Evolutionary conservation across 2,329 filamentous ascomycete species (phyloP).

Genomic region (Fusarium veterinarium): DNA sequence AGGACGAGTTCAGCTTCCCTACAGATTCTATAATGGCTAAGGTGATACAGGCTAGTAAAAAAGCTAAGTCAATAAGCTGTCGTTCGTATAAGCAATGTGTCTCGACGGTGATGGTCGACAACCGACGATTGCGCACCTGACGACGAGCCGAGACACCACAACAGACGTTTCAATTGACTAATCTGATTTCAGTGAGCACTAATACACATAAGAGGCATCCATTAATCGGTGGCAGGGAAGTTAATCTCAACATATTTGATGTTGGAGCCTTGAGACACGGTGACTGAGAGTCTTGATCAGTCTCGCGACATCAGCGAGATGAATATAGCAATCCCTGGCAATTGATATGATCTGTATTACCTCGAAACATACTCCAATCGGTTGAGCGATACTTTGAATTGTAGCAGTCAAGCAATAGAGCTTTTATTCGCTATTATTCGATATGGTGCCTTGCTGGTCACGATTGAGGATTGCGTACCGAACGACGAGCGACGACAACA

Average conservation of each 20-base stretch:
- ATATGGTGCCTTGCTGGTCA: neutral
- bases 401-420: accelerated
- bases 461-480: neutral
- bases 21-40: accelerated
- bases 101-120: neutral
- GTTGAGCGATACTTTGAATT: accelerated
- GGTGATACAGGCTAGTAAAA: too few species aligned
- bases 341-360: accelerated
- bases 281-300: neutral
- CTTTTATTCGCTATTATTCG: accelerated
- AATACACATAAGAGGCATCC: accelerated
- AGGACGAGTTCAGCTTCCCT: neutral
- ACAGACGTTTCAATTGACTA: too few species aligned
- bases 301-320: neutral
- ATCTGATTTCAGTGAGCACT: accelerated
- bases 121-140: neutral
- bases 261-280: too few species aligned
- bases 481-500: neutral
- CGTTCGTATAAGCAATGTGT: neutral
- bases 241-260: accelerated
- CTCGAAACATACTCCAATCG: accelerated
- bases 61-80: neutral
- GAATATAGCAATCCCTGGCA: neutral
- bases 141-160: neutral
- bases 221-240: accelerated